Evolutionary conservation across 2,329 filamentous ascomycete genomes (phyloP).

Genomic region (Epichloe scottii): DNA sequence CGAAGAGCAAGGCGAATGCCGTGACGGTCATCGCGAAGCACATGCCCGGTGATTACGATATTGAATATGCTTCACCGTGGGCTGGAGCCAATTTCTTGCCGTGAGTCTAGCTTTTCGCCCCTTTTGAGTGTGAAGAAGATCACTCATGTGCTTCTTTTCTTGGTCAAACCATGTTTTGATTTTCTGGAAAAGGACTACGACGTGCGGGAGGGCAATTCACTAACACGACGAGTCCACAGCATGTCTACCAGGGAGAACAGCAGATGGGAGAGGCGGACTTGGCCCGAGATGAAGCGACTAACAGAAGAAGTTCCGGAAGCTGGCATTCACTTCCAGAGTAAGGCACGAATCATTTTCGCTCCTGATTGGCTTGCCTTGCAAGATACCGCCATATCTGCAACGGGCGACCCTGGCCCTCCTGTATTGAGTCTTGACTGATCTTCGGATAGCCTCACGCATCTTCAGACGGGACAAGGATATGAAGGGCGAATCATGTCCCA

Average conservation of each 20-base stretch:
- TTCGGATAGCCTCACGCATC: constrained; percentile 30
- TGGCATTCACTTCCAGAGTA: constrained; percentile 67
- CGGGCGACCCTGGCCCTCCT: neutral
- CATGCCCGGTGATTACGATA: constrained; percentile 87
- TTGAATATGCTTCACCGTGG: constrained; percentile 84
- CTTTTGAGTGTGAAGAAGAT: no score
- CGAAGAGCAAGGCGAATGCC: constrained; percentile 29
- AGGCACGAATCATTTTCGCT: constrained; percentile 1
- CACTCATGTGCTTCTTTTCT: neutral
- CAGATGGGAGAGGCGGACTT: constrained; percentile 51
- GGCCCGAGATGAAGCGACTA: constrained; percentile 45
- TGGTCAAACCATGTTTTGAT: neutral
- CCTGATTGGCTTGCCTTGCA: neutral
- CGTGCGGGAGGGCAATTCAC: neutral
- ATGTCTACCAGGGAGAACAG: constrained; percentile 31
- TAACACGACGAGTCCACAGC: constrained; percentile 15
- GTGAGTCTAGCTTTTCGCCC: constrained; percentile 30
- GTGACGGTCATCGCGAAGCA: constrained; percentile 72
- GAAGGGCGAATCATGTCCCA: constrained; percentile 27
- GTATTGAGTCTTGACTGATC: neutral
- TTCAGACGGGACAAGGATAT: constrained; percentile 52
- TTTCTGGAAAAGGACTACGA: neutral
- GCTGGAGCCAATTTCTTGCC: constrained; percentile 72
- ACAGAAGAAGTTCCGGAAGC: constrained; percentile 58
- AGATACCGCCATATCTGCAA: neutral